Percentiles rank a stretch among this genome's conserved stretches.
Evolutionary conservation across 192 early-diverging fungal genomes (phyloP).

Genomic region (Linnemannia hyalina): DNA sequence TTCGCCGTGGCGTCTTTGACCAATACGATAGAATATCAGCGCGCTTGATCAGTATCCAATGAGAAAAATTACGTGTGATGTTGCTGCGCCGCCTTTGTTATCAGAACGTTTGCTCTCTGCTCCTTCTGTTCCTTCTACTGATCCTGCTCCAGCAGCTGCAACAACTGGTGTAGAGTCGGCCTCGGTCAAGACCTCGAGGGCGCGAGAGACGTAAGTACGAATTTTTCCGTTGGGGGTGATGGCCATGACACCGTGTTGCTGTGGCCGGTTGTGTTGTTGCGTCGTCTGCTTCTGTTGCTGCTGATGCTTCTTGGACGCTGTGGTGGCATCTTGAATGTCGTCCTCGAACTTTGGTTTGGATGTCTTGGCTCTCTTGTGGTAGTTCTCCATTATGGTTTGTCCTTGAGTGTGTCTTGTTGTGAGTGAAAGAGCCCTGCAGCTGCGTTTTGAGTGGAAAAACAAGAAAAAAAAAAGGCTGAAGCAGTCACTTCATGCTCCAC

Average conservation of each 20-base stretch:
- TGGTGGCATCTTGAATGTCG: conserved; percentile 9
- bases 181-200: conserved; percentile 35
- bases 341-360: conserved; percentile 42
- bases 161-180: background rate
- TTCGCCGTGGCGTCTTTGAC: background rate
- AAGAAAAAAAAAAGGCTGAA: background rate
- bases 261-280: conserved; percentile 32
- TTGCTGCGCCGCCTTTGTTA: background rate
- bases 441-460: background rate
- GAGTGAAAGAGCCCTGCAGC: background rate
- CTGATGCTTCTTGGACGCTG: background rate
- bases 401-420: background rate
- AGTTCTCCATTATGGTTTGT: conserved; percentile 35
- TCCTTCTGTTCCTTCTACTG: background rate
- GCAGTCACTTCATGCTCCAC: background rate
- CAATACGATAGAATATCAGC: background rate
- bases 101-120: background rate
- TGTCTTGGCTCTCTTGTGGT: conserved; percentile 35
- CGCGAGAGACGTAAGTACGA: conserved; percentile 47
- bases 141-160: background rate
- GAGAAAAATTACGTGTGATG: background rate
- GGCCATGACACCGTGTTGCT: conserved; percentile 48
- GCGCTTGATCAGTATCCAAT: background rate
- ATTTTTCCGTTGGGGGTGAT: conserved; percentile 47
- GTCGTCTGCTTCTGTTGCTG: conserved; percentile 1